Evolutionary conservation across 371 early-diverging fungal genomes (phyloP).

Genomic region (Apophysomyces variabilis): DNA sequence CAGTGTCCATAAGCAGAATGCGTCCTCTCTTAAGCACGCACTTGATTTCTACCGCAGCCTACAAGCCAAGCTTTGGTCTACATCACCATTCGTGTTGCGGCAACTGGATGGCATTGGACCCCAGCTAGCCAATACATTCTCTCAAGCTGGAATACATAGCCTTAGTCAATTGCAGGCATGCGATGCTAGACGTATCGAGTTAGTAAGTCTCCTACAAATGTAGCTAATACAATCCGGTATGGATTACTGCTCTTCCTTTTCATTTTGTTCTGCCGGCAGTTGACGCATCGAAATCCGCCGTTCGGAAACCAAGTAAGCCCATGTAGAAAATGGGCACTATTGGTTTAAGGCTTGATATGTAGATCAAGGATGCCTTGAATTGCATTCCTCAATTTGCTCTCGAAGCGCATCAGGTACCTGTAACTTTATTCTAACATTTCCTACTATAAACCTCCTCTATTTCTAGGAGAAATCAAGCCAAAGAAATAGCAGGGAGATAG

Average conservation of each 20-base stretch:
- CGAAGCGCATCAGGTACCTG: conserved; percentile 2
- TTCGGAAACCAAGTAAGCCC: conserved; percentile 49
- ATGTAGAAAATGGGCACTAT: neutral
- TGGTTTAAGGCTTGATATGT: neutral
- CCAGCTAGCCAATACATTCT: conserved; percentile 32
- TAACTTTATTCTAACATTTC: neutral
- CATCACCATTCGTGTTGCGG: conserved; percentile 37
- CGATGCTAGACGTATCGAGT: conserved; percentile 49
- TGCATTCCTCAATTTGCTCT: conserved; percentile 26
- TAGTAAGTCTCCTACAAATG: conserved; percentile 25
- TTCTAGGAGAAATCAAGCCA: neutral
- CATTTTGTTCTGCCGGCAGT: conserved; percentile 23
- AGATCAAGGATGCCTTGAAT: conserved; percentile 21
- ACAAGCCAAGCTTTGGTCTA: conserved; percentile 47
- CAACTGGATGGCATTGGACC: conserved; percentile 52
- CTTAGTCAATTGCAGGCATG: conserved; percentile 38
- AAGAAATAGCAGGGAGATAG: conserved; percentile 1
- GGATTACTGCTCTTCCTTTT: neutral
- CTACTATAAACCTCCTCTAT: too few species aligned
- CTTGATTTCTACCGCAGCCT: conserved; percentile 44
- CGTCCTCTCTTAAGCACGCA: conserved; percentile 33
- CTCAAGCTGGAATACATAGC: conserved; percentile 36
- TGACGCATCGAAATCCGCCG: conserved; percentile 54
- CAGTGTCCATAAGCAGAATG: conserved; percentile 27
- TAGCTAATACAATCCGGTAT: neutral